Evolutionary conservation across 257 asterid genomes (phyloP), one percentile per base, ranked within the genome.

Genomic region (Solanum pinnatisectum): DNA sequence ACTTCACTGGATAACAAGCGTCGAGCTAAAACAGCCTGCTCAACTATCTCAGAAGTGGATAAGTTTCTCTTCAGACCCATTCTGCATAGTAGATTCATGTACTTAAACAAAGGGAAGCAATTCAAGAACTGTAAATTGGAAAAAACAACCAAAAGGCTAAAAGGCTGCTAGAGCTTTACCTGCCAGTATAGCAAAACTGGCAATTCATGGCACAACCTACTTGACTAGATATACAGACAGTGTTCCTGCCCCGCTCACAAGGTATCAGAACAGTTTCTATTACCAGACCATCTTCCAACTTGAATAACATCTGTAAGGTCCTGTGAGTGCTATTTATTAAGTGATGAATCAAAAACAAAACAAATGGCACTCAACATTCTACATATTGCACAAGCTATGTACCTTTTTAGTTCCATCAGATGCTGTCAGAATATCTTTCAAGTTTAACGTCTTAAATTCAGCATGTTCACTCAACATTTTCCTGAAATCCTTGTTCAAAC

Each of bases 181-280:
- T 96, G 91, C 99, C 99, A 23, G 99, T 96, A 91, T 95, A 97
- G 93, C 99, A 97, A 94, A 97, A 96, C 91, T 97, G 99, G 88
- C 99, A 97, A 91, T 97, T 97, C 99, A 97, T 94, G 1, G 94
- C 98, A 83, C 99, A 96, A 79, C 99, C 99, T 84, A 97, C 99
- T 94, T 97, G 99, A 93, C 99, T 96, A 63, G 99, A 97, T 89
- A 97, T 93, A 67, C 99, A 97, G n/a, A 96, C 98, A 32, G 99
- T 97, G 87, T 92, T 97, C 85, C 99, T 96, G 71, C 99, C 98
- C 85, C 96, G 89, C 8, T 84, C 95, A 85, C 98, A 95, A 90
- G 98, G 99, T 87, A 96, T 97, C 84, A 97, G 96, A 23, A 97
- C 99, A 4, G 99, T 95, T 93, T 97, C 99, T 83, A 97, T 96